Evolutionary conservation across 1,284 basidiomycete species (phyloP).

Genomic region (Phellopilus nigrolimitatus): DNA sequence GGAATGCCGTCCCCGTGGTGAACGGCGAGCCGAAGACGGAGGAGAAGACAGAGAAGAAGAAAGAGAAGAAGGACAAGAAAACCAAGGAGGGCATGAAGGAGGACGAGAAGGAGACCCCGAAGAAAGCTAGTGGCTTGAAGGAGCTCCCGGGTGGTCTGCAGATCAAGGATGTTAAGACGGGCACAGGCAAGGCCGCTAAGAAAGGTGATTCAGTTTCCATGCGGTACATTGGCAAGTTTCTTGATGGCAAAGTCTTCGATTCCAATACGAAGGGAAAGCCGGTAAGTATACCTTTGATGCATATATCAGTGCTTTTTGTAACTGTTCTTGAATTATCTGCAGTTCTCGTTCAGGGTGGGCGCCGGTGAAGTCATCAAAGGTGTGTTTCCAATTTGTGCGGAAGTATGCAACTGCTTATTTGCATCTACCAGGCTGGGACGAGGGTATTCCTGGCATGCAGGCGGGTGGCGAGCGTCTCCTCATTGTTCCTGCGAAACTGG

Average conservation of each 20-base stretch:
- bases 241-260: constrained; percentile 86
- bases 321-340: constrained; percentile 9
- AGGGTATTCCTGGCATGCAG: constrained; percentile 89
- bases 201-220: constrained; percentile 80
- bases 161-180: constrained; percentile 52
- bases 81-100: constrained; percentile 36
- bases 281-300: constrained; percentile 39
- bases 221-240: constrained; percentile 88
- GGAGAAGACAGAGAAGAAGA: constrained; percentile 30
- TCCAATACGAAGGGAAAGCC: constrained; percentile 85
- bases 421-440: constrained; percentile 70
- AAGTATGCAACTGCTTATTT: neutral
- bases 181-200: constrained; percentile 54
- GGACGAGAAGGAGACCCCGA: constrained; percentile 38
- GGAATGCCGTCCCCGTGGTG: constrained; percentile 51
- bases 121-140: constrained; percentile 31
- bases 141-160: constrained; percentile 38
- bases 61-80: constrained; percentile 33
- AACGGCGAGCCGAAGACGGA: constrained; percentile 27
- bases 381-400: constrained; percentile 26
- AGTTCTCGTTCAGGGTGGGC: constrained; percentile 87
- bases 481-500: constrained; percentile 69
- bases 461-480: constrained; percentile 86
- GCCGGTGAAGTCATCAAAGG: constrained; percentile 91
- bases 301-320: constrained; percentile 15